These are phyloP conservation scores for Macrolepiota dolichaula DNA, from an alignment of 768 basidiomycete species.

Conservation along the genomic window DNA sequence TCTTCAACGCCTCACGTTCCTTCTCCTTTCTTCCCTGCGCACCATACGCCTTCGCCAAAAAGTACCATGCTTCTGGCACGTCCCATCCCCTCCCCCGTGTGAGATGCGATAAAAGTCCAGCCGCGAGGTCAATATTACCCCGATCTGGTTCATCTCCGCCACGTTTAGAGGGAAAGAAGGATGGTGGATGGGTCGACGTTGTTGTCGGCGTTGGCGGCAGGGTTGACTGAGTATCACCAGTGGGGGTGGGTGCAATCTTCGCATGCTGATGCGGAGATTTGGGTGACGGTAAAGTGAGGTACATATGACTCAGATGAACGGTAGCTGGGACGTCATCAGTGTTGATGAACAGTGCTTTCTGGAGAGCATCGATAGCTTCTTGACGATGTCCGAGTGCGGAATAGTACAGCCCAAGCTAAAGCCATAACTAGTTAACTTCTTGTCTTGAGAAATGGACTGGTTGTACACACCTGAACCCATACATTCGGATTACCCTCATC, in stretches of 20 bases:
- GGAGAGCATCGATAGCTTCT: slow-evolving; percentile 71
- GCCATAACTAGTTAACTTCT: background rate
- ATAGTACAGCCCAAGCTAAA: slow-evolving; percentile 73
- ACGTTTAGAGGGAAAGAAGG: slow-evolving; percentile 1
- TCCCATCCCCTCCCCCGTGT: slow-evolving; percentile 87
- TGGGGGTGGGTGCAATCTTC: background rate
- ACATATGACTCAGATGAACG: slow-evolving; percentile 74
- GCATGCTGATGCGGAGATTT: slow-evolving; percentile 10
- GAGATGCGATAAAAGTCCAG: slow-evolving; percentile 71
- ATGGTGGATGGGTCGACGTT: slow-evolving; percentile 13
- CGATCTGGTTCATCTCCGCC: slow-evolving; percentile 14
- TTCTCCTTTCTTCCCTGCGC: slow-evolving; percentile 67
- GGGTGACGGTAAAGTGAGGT: slow-evolving; percentile 43
- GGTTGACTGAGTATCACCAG: background rate
- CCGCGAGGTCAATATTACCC: slow-evolving; percentile 74
- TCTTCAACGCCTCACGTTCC: slow-evolving; percentile 71
- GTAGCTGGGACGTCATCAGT: slow-evolving; percentile 76
- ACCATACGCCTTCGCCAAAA: slow-evolving; percentile 78
- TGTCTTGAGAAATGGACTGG: background rate
- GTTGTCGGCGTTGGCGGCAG: slow-evolving; percentile 4
- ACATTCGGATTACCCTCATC: slow-evolving; percentile 86
- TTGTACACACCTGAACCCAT: slow-evolving; percentile 81
- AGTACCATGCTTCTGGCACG: slow-evolving; percentile 93
- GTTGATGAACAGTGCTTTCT: slow-evolving; percentile 87
- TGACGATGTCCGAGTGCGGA: slow-evolving; percentile 52